Percentiles rank a stretch among this genome's conserved stretches.
These are phyloP conservation scores for Clonostachys byssicola DNA, from an alignment of 2,329 filamentous ascomycete genomes.

Conservation along the genomic window DNA sequence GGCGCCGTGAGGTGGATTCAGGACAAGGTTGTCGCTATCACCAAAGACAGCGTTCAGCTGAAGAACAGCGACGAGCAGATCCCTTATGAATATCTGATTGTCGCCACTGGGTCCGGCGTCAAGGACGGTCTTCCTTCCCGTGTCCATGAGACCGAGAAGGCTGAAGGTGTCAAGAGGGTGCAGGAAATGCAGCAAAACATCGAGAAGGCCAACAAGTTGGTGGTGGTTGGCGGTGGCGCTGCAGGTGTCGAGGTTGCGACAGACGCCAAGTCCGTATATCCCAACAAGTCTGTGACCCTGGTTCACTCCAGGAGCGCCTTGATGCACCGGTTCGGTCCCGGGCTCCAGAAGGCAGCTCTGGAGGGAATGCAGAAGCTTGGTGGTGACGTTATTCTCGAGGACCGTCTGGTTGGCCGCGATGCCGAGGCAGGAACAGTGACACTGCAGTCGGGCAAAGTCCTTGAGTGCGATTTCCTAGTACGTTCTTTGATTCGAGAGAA, in stretches of 20 bases:
- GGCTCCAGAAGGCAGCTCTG: conserved; percentile 29
- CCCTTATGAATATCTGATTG: conserved; percentile 48
- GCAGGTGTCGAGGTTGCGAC: conserved; percentile 59
- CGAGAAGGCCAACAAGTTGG: conserved; percentile 32
- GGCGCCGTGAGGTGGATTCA: conserved; percentile 27
- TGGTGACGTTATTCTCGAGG: conserved; percentile 44
- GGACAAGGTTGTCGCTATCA: conserved; percentile 33
- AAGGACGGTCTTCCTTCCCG: conserved; percentile 37
- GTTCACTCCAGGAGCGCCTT: conserved; percentile 50
- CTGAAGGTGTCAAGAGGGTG: conserved; percentile 26
- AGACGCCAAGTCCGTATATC: conserved; percentile 52
- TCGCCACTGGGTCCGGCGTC: conserved; percentile 47
- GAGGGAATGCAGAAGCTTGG: conserved; percentile 39
- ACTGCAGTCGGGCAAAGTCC: conserved; percentile 35
- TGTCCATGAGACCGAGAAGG: conserved; percentile 34
- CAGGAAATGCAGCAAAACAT: conserved; percentile 40
- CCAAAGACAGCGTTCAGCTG: conserved; percentile 29
- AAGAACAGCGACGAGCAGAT: conserved; percentile 34
- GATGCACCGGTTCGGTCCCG: conserved; percentile 46
- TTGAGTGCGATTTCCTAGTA: conserved; percentile 48
- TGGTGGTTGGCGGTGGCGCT: conserved; percentile 55
- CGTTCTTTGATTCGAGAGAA: conserved; percentile 6
- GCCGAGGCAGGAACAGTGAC: conserved; percentile 30
- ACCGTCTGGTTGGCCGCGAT: conserved; percentile 34
- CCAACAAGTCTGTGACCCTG: conserved; percentile 50